Conservation (phyloP, 345 rosid genomes). For the Psidium friedrichsthalianum region DNA sequence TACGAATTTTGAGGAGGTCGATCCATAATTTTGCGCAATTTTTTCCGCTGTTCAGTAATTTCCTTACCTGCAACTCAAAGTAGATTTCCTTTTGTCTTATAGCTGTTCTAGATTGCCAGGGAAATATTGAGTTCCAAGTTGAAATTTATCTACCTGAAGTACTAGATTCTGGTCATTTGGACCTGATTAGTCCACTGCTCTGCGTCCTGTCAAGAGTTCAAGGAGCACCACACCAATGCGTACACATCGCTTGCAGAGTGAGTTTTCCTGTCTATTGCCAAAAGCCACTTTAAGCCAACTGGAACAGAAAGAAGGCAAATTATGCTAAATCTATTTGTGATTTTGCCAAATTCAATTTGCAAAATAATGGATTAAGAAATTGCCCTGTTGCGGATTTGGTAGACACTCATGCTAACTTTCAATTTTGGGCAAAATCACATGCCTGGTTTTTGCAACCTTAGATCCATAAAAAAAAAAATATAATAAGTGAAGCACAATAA, state of each 20-base stretch:
- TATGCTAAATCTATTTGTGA: not conserved
- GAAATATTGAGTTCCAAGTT: not conserved
- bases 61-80: conserved; percentile 56
- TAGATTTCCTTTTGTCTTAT: not conserved
- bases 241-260: conserved; percentile 93
- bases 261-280: conserved; percentile 79
- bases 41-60: conserved; percentile 71
- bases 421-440: not conserved
- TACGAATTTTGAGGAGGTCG: conserved; percentile 65
- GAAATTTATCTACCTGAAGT: conserved; percentile 47
- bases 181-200: conserved; percentile 83
- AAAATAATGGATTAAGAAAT: not conserved
- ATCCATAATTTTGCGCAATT: conserved; percentile 68
- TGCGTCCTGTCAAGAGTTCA: conserved; percentile 90
- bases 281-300: not conserved
- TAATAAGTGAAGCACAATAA: not conserved
- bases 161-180: conserved; percentile 88
- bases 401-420: not conserved
- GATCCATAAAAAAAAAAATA: not conserved
- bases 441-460: not conserved
- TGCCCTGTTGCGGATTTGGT: not conserved
- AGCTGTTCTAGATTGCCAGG: not conserved
- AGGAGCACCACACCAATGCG: conserved; percentile 94
- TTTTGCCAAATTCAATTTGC: not conserved
- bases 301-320: not conserved